Base-by-base conservation (phyloP, 305 asterid species). In the Fraxinus velutina region DNA sequence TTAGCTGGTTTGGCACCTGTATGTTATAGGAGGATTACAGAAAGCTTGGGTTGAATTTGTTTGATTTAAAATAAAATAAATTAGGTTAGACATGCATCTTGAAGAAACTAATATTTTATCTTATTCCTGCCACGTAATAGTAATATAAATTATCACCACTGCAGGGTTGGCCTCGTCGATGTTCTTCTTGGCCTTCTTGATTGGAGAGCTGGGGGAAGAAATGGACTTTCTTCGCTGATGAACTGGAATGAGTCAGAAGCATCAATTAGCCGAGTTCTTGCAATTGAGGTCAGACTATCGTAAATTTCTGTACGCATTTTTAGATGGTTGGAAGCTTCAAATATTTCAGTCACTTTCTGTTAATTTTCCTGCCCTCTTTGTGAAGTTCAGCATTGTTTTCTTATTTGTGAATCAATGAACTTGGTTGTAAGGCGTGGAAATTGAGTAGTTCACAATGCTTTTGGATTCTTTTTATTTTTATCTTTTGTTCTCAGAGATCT, bases 171-270 rank as follows among this genome's bases (percentile, higher is more conserved):
- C 70, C 99, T 96, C 81, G 98, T 96, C 84, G 95, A 96, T 84
- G 96, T 96, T 83, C 97, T 96, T 87, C 98, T 96, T 83, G 99
- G 98, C 74, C 96, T 96, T 88, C 99, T 96, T 85, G 99, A 96
- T 89, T 94, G 99, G 99, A 93, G 98, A 90, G 93, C 99, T 81
- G 98, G 98, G 87, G 97, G 95, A 80, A 90, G 93, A 87, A 93
- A 89, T 86, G 94, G 94, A 72, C 93, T 93, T 80, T 85, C 89
- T 87, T 87, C 94, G 2, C 98, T 91, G 88, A 94, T 96, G 98
- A 94, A 96, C 79, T 96, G 98, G 99, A 96, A 96, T 75, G 98
- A 96, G 85, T 96, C 99, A 44, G 99, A 96, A 92, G 98, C 98
- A 89, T 89, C 98, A 75, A 92, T 96, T 64, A 97, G 98, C 37